Evolutionary conservation across 73 alveolate species (phyloP), one percentile per base, ranked within the genome.

Genomic region (Halteria grandinella): DNA sequence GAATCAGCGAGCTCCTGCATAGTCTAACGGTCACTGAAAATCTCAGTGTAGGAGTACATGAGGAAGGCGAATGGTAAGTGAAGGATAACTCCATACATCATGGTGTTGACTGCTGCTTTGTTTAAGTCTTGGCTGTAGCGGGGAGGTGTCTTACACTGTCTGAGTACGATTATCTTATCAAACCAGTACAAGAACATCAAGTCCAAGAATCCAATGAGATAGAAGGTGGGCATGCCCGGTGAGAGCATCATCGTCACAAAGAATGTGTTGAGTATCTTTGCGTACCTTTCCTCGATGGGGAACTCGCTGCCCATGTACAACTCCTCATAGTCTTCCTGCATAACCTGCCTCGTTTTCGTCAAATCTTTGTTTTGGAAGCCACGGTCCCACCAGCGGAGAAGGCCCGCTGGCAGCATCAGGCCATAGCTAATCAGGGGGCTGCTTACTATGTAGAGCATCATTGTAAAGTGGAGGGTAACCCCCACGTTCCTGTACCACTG

Each of bases 301-400:
- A 88, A 88, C 47, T 88, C 92, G 6, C 93, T 90, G 28, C 92
- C 92, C 12, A 41, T 50, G 66, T 82, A 88, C 20, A 85, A 74
- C 14, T 39, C 76, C 28, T 83, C 55, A 25, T 74, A 60, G 12
- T 83, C 93, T 2, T 83, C 71, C 40, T 83, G 76, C 31, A 79
- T 28, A 5, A 75, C 18, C 70, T 75, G 39, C 57, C 43, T 75
- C n/a, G 78, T 75, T 15, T 28, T 55, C 18, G 43, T 71, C 77
- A 7, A 11, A 36, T 62, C 50, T 1, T 58, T 21, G 70, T 74
- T 29, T 8, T 45, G 14, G 55, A 59, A 75, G 40, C 85, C 20
- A 0, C 77, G 29, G 18, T 82, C 86, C 8, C 69, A 27, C n/a
- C 91, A 72, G 32, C 87, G 23, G 32, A 21, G 43, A 21, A 31